Evolutionary conservation across 352 stramenopile genomes (phyloP).

Genomic region (Pythium brachiatum): DNA sequence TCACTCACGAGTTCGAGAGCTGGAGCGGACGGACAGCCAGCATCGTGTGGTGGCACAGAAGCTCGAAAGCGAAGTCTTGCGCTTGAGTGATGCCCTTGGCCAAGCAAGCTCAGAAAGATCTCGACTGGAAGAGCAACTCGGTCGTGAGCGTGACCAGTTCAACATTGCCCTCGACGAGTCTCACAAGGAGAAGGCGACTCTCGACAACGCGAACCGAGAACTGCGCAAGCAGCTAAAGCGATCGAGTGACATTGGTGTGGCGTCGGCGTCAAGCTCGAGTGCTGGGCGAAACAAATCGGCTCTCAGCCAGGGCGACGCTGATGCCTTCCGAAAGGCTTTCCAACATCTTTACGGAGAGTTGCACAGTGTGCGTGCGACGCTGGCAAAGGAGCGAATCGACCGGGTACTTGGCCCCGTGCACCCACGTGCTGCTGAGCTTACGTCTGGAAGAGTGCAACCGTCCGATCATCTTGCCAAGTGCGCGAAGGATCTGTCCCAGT

Average conservation of each 20-base stretch:
- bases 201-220: slow-evolving; percentile 71
- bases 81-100: slow-evolving; percentile 40
- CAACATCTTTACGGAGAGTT: slow-evolving; percentile 54
- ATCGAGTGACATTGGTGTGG: slow-evolving; percentile 43
- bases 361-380: slow-evolving; percentile 40
- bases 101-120: slow-evolving; percentile 39
- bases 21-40: slow-evolving; percentile 73
- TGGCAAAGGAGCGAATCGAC: slow-evolving; percentile 63
- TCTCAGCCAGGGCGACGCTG: slow-evolving; percentile 41
- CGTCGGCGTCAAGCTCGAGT: not conserved
- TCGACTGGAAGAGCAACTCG: slow-evolving; percentile 55
- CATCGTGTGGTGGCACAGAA: slow-evolving; percentile 78
- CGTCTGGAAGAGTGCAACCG: not conserved
- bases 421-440: not conserved
- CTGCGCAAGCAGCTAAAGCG: slow-evolving; percentile 81
- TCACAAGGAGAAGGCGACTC: slow-evolving; percentile 75
- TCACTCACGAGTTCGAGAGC: slow-evolving; percentile 65
- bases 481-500: slow-evolving; percentile 43
- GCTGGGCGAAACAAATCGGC: slow-evolving; percentile 26
- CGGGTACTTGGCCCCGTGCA: slow-evolving; percentile 36
- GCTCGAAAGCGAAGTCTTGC: slow-evolving; percentile 68
- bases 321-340: slow-evolving; percentile 62
- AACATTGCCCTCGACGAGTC: slow-evolving; percentile 68
- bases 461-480: slow-evolving; percentile 33
- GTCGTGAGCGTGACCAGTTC: slow-evolving; percentile 74